Evolutionary conservation across 306 rosid species (phyloP).

Genomic region (Vigna angularis): DNA sequence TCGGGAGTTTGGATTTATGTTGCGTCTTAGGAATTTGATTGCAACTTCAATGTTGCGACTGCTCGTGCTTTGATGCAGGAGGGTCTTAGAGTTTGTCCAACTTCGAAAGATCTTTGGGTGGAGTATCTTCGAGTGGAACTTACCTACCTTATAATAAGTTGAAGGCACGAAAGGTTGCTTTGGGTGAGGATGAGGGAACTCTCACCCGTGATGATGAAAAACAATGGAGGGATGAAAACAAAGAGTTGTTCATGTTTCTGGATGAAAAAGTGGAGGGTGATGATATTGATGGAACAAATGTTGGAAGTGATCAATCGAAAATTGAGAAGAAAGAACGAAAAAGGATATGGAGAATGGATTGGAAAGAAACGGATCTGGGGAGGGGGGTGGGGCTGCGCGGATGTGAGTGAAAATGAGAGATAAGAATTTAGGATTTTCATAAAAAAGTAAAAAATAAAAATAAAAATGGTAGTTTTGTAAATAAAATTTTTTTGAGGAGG

Average conservation of each 20-base stretch:
- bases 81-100: constrained; percentile 81
- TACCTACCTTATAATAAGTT: constrained; percentile 75
- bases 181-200: constrained; percentile 84
- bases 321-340: constrained; percentile 31
- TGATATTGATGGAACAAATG: constrained; percentile 45
- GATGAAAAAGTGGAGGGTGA: constrained; percentile 44
- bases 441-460: no score
- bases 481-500: no score
- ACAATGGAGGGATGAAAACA: constrained; percentile 84
- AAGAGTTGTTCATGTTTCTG: constrained; percentile 76
- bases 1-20: constrained; percentile 93
- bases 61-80: constrained; percentile 90
- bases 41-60: constrained; percentile 72
- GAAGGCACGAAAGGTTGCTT: constrained; percentile 90
- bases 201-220: constrained; percentile 63
- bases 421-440: no score
- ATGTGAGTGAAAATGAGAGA: no score
- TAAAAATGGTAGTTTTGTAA: no score
- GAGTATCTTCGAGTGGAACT: constrained; percentile 97
- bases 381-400: no score
- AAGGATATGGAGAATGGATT: no score
- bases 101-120: constrained; percentile 89
- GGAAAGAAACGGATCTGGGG: no score
- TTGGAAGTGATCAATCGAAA: constrained; percentile 49
- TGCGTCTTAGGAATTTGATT: constrained; percentile 98